Conservation (phyloP, 2,329 filamentous ascomycete genomes). For the Beauveria medogensis region DNA sequence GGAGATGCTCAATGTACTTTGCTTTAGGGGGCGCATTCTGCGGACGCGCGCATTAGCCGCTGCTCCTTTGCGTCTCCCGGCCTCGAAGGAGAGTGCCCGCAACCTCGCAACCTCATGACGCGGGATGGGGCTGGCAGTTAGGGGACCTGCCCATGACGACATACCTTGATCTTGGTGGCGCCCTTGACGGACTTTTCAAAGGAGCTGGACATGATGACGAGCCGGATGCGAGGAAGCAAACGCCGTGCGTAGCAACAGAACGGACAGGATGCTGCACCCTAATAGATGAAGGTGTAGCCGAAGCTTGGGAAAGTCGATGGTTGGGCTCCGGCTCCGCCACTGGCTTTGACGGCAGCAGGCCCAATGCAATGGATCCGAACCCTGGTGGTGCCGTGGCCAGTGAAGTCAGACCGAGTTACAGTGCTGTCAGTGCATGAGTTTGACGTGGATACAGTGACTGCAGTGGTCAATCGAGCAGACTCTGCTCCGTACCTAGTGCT, state of each 20-base stretch:
- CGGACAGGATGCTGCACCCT: not conserved
- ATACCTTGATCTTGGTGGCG: conserved; percentile 92
- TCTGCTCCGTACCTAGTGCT: not conserved
- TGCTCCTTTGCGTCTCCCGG: not conserved
- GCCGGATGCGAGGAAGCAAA: conserved; percentile 12
- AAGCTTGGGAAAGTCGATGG: conserved; percentile 7
- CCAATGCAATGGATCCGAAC: conserved; percentile 5
- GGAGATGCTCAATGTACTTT: conserved; percentile 98
- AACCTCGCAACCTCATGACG: not conserved
- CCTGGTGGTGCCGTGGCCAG: not conserved
- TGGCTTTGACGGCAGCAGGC: not conserved
- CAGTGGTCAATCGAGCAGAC: not conserved
- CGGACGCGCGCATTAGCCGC: not conserved
- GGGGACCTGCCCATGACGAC: not conserved
- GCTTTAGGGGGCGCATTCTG: conserved; percentile 94
- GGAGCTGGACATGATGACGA: conserved; percentile 62
- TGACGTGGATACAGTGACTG: not conserved
- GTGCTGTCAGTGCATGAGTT: not conserved
- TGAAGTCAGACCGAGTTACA: not conserved
- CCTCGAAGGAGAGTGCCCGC: not conserved
- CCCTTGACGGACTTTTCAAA: conserved; percentile 99
- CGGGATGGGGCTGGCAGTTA: not conserved
- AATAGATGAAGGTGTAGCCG: conserved; percentile 8
- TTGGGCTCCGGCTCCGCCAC: conserved; percentile 11
- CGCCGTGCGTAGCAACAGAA: conserved; percentile 8